Evolutionary conservation across 768 basidiomycete genomes (phyloP), one percentile per base, ranked within the genome.

Genomic region (Lactarius sanguifluus): DNA sequence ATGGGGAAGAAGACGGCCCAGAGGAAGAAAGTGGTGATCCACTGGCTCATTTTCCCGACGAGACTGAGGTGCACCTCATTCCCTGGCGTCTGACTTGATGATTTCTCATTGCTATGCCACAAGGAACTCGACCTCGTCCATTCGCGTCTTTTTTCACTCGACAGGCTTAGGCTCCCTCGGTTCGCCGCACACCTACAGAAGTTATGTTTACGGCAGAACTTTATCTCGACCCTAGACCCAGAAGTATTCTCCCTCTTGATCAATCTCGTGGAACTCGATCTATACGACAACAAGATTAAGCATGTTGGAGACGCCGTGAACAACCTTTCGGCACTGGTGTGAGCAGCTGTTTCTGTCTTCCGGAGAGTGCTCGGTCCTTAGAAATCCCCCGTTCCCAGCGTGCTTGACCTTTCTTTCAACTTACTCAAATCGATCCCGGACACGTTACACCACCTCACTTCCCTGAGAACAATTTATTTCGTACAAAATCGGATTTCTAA

Each of bases 231-330:
- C 32, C 81, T 97, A 55, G 86, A 95, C 69, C 85, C 90, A 5
- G 83, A 84, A 18, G 85, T 88, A 12, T 93, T 96, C 71, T 79
- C 80, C 36, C 78, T 82, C 38, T 76, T 98, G 64, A 82, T 74
- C 15, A 81, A 85, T 55, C 77, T 99, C 41, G 91, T 94, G 73
- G 97, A 98, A 69, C 77, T 98, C 65, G 97, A 99, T 77, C 72
- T 98, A 68, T 99, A 98, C 74, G 97, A 99, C 76, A 99, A 99
- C 79, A 89, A 93, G 75, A 76, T 99, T 70, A 96, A 92, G 77
- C 77, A 79, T 59, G 75, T 92, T 23, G 90, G 85, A 0, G 79
- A 85, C 67, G 88, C 90, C 0, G 72, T 98, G 61, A 81, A 88
- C 66, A 79, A 79, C 40, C 72, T 87, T 52, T 74, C 76, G 5